A percentile compares a stretch with the other conserved stretches of the same genome.
Evolutionary conservation across 495 filamentous ascomycete species (phyloP).

Genomic region (Margaritispora aquatica): DNA sequence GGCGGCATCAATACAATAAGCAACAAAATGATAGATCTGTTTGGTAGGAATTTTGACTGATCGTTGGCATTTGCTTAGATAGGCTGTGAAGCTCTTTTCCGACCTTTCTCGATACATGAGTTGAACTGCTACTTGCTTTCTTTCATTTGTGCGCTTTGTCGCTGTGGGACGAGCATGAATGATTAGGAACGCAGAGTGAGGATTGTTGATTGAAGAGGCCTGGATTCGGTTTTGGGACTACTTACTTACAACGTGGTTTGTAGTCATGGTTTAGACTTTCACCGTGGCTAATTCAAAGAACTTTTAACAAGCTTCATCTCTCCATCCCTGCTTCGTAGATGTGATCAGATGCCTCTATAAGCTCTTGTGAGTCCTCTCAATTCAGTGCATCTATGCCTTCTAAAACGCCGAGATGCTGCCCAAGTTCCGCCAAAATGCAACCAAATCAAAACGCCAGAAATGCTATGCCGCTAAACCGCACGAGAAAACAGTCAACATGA

Average conservation of each 20-base stretch:
- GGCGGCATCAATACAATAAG: neutral
- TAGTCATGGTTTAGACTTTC: neutral
- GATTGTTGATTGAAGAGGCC: neutral
- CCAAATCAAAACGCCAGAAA: slow-evolving; percentile 4
- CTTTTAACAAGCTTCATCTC: neutral
- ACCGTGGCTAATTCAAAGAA: neutral
- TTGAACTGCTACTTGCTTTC: slow-evolving; percentile 8
- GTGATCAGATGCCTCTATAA: too few species aligned
- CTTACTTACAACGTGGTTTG: neutral
- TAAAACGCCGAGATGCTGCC: neutral
- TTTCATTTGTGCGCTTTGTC: slow-evolving; percentile 15
- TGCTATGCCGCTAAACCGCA: slow-evolving; percentile 22
- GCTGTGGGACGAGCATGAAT: neutral
- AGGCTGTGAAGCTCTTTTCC: slow-evolving; percentile 21
- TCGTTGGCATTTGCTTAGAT: slow-evolving; percentile 26
- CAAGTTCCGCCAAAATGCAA: neutral
- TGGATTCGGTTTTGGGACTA: too few species aligned
- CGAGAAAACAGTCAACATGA: too few species aligned
- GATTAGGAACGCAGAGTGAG: neutral
- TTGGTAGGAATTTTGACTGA: slow-evolving; percentile 24
- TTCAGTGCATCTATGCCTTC: neutral
- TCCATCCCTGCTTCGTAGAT: neutral
- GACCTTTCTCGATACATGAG: slow-evolving; percentile 4
- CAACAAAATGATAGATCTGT: neutral
- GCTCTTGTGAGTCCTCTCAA: neutral